Base-by-base conservation (phyloP, 805 yeast species). In the Metschnikowia lachancei region DNA sequence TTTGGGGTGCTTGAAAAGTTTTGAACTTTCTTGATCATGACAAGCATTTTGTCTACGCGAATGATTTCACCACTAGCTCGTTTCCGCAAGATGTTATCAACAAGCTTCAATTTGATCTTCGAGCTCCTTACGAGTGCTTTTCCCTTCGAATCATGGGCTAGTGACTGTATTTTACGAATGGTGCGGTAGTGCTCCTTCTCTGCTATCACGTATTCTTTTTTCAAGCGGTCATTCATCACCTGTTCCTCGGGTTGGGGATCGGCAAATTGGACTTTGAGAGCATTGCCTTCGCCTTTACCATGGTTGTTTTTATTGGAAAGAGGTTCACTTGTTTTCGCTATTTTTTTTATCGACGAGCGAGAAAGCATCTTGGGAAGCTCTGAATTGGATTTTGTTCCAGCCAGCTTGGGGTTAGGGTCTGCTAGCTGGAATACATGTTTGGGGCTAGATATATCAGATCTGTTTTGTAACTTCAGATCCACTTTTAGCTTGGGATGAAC, bases 31-130 rank as follows among this genome's bases (percentile, higher is more conserved):
- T 81, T 82, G 14, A 82, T 75, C 66, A 82, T 67, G 0, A 87
- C 87, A 16, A 91, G 67, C 80, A 87, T 81, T 56, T 77, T 81
- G 47, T 85, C 91, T 51, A 77, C 65, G 48, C 80, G 77, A 3
- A 90, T 67, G 12, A 87, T 74, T 43, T 83, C 84, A 3, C 95
- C 95, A 1, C 66, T 67, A 14, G 36, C 28, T 6, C 34, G 43
- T 32, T 34, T 46, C 2, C 39, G 36, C 36, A 72, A 62, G 4
- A 69, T 43, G 4, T 54, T 45, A 30, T 53, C 50, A 31, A 53
- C 45, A 6, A 70, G 36, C 35, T 47, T 56, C 19, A 45, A 45
- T 20, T 62, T 51, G 30, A 66, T 41, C 28, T 53, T 59, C 26
- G 50, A 43, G 11, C 53, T 54, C 3, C 45, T 57, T 4, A 37